These are phyloP conservation scores for Volvox reticuliferus DNA, from an alignment of 139 green algal species.

Conservation along the genomic window DNA sequence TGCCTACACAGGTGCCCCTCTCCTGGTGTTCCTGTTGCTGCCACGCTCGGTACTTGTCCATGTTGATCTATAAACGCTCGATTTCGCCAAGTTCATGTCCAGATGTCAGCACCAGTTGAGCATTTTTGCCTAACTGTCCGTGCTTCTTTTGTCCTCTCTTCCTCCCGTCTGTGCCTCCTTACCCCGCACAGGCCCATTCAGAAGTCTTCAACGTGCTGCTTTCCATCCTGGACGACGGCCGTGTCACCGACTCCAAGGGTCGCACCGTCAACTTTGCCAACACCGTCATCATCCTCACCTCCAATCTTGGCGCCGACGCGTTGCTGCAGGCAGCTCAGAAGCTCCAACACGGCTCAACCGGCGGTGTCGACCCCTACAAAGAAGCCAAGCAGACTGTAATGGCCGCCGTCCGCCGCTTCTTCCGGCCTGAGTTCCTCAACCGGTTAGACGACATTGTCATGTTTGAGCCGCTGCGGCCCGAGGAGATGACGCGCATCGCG, in stretches of 20 bases:
- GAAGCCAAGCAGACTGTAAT: slow-evolving; percentile 42
- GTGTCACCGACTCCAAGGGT: slow-evolving; percentile 90
- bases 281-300: slow-evolving; percentile 96
- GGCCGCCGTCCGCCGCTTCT: slow-evolving; percentile 57
- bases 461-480: slow-evolving; percentile 77
- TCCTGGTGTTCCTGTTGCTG: no score
- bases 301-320: slow-evolving; percentile 85
- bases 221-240: slow-evolving; percentile 91
- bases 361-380: background rate
- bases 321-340: slow-evolving; percentile 52
- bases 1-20: no score
- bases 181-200: slow-evolving; percentile 61
- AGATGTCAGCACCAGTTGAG: no score
- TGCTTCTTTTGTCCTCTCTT: background rate
- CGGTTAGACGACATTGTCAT: slow-evolving; percentile 91
- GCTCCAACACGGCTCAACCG: slow-evolving; percentile 25
- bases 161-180: background rate
- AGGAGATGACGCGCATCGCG: slow-evolving; percentile 28
- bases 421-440: slow-evolving; percentile 93
- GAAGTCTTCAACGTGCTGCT: slow-evolving; percentile 94
- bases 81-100: no score
- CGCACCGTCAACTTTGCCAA: slow-evolving; percentile 94
- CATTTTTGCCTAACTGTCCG: no score
- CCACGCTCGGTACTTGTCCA: no score
- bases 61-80: no score